phyloP scores from a whole-genome alignment of 2,329 filamentous ascomycete genomes.

The Aureobasidium leucospermi region DNA sequence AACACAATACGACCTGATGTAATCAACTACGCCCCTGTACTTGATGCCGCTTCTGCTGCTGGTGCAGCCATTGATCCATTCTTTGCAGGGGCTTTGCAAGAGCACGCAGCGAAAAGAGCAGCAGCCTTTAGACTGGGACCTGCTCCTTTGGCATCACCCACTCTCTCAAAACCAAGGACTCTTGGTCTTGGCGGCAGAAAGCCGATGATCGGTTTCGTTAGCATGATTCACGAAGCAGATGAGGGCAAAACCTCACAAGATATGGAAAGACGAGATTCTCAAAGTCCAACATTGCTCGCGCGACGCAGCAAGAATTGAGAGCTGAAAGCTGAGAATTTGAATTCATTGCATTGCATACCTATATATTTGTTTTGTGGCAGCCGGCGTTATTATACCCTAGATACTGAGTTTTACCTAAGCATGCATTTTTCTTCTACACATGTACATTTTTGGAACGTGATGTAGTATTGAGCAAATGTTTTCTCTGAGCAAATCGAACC shows the following conservation, averaged over 20 bases:
- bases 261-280: not conserved
- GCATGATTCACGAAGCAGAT: not conserved
- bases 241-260: not conserved
- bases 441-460: too few species aligned
- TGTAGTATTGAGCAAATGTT: too few species aligned
- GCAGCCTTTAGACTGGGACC: not conserved
- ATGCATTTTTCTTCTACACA: not conserved
- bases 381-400: not conserved
- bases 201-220: not conserved
- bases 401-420: not conserved
- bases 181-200: not conserved
- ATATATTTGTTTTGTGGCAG: not conserved
- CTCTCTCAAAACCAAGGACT: not conserved
- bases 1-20: slow-evolving; percentile 1
- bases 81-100: slow-evolving; percentile 1
- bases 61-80: slow-evolving; percentile 6
- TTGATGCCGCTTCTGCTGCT: slow-evolving; percentile 3
- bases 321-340: not conserved
- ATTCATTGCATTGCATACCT: not conserved
- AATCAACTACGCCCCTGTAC: slow-evolving; percentile 9
- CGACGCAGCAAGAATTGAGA: too few species aligned
- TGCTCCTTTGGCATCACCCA: not conserved
- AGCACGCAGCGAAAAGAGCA: not conserved
- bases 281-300: not conserved
- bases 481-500: too few species aligned